Conservation (phyloP, 2,329 filamentous ascomycete species). For the Corinectria fuckeliana region DNA sequence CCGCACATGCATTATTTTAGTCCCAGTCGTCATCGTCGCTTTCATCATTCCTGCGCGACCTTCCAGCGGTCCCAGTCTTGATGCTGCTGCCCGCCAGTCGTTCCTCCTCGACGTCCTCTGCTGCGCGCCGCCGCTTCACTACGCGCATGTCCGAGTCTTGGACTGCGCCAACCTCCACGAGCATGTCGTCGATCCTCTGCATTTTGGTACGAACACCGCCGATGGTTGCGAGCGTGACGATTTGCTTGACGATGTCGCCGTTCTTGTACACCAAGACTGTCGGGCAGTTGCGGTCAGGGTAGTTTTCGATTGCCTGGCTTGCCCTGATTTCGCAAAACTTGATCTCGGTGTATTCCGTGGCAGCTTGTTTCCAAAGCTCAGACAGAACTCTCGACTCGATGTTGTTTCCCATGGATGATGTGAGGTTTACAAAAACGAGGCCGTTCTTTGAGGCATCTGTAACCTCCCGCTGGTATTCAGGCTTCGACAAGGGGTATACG, state of each 20-base stretch:
- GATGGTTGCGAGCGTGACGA: slow-evolving; percentile 86
- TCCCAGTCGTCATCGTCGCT: slow-evolving; percentile 71
- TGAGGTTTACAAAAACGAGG: slow-evolving; percentile 79
- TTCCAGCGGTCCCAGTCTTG: slow-evolving; percentile 56
- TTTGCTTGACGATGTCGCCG: slow-evolving; percentile 88
- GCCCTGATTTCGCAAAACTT: slow-evolving; percentile 98
- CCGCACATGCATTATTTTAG: slow-evolving; percentile 43
- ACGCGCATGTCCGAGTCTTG: slow-evolving; percentile 80
- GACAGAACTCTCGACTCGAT: slow-evolving; percentile 83
- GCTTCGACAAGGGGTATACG: slow-evolving; percentile 93
- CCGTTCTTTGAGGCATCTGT: slow-evolving; percentile 83
- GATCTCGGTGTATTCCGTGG: slow-evolving; percentile 85
- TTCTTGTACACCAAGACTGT: slow-evolving; percentile 93
- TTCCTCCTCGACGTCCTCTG: slow-evolving; percentile 67
- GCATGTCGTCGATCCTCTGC: slow-evolving; percentile 78
- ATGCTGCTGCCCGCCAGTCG: slow-evolving; percentile 57
- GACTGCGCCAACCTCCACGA: slow-evolving; percentile 84
- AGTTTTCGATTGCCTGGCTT: slow-evolving; percentile 93
- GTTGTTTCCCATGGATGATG: slow-evolving; percentile 78
- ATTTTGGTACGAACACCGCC: slow-evolving; percentile 74
- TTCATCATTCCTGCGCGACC: slow-evolving; percentile 50
- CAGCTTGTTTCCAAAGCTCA: slow-evolving; percentile 85
- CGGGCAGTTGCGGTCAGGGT: slow-evolving; percentile 92
- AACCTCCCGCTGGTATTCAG: slow-evolving; percentile 89
- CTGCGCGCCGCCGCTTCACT: slow-evolving; percentile 64